phyloP scores from a whole-genome alignment of 2,329 filamentous ascomycete species.

The Penicillium sp. region DNA sequence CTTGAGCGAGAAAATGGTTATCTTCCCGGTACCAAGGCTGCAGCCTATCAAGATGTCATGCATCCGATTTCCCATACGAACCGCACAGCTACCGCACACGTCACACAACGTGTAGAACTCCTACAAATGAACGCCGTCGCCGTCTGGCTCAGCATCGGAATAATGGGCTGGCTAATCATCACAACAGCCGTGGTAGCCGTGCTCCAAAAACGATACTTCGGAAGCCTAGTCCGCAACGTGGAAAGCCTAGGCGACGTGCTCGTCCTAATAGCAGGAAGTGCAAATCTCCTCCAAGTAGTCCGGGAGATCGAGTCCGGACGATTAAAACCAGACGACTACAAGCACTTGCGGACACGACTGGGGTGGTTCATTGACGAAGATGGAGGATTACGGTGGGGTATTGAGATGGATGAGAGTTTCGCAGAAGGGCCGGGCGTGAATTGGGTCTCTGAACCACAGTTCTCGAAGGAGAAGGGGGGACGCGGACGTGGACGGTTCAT shows the following conservation, averaged over 20 bases:
- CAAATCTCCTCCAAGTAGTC: slow-evolving; percentile 15
- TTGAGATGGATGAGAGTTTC: slow-evolving; percentile 19
- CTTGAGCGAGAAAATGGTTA: slow-evolving; percentile 2
- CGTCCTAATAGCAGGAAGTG: slow-evolving; percentile 15
- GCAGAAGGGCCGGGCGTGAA: slow-evolving; percentile 11
- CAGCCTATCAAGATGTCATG: slow-evolving; percentile 10
- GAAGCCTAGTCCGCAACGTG: slow-evolving; percentile 14
- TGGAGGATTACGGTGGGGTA: slow-evolving; percentile 16
- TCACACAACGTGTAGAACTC: slow-evolving; percentile 14
- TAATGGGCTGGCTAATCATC: slow-evolving; percentile 17
- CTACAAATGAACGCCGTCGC: slow-evolving; percentile 18
- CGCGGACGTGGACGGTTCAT: slow-evolving; percentile 10
- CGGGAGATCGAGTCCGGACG: slow-evolving; percentile 12
- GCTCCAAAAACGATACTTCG: slow-evolving; percentile 15
- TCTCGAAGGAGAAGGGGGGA: slow-evolving; percentile 10
- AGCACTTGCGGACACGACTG: slow-evolving; percentile 12
- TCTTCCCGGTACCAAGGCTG: slow-evolving; percentile 1
- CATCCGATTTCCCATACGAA: slow-evolving; percentile 18
- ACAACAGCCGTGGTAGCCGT: slow-evolving; percentile 8
- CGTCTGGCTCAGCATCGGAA: slow-evolving; percentile 17
- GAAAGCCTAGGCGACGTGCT: slow-evolving; percentile 17
- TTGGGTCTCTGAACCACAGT: slow-evolving; percentile 14
- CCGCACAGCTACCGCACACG: slow-evolving; percentile 3
- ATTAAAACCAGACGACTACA: slow-evolving; percentile 6
- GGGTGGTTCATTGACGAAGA: slow-evolving; percentile 20